phyloP scores from a whole-genome alignment of 352 stramenopile species.

The Pythium sukuiense region DNA sequence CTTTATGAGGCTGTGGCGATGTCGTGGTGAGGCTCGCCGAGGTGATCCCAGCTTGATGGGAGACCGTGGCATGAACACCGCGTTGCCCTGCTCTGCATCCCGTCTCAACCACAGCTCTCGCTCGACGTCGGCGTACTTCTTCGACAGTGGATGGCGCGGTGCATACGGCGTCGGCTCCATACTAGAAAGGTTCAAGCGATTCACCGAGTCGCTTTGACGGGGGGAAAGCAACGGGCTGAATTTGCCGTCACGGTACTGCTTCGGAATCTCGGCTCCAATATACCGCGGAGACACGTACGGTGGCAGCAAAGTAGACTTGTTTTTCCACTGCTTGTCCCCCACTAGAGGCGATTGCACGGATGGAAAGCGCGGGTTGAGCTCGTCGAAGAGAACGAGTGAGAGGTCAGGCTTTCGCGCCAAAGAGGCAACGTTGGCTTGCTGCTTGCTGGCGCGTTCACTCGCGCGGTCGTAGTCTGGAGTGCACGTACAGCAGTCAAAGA shows the following conservation, averaged over 20 bases:
- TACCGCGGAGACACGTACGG: conserved; percentile 56
- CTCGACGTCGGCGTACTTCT: conserved; percentile 28
- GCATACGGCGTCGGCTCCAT: conserved; percentile 21
- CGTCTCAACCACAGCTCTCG: conserved; percentile 22
- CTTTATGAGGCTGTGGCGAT: conserved; percentile 21
- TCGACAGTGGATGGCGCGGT: conserved; percentile 30
- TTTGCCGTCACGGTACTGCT: conserved; percentile 52
- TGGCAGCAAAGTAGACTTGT: conserved; percentile 44
- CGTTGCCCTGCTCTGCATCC: not conserved
- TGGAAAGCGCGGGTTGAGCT: conserved; percentile 66
- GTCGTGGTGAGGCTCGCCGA: conserved; percentile 13
- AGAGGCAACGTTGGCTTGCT: not conserved
- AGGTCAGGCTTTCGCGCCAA: not conserved
- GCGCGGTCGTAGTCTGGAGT: not conserved
- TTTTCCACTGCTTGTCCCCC: conserved; percentile 52
- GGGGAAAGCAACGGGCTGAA: conserved; percentile 52
- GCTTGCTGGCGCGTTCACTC: not conserved
- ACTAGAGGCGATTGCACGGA: conserved; percentile 49
- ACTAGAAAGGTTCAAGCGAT: conserved; percentile 41
- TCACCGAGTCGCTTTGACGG: conserved; percentile 47
- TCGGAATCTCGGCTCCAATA: conserved; percentile 48
- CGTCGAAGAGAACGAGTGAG: conserved; percentile 35
- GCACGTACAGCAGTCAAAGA: conserved; percentile 23
- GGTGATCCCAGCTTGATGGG: conserved; percentile 7
- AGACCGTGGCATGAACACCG: conserved; percentile 8